Base-by-base conservation (phyloP, 306 rosid species). In the Sicyos edulis region DNA sequence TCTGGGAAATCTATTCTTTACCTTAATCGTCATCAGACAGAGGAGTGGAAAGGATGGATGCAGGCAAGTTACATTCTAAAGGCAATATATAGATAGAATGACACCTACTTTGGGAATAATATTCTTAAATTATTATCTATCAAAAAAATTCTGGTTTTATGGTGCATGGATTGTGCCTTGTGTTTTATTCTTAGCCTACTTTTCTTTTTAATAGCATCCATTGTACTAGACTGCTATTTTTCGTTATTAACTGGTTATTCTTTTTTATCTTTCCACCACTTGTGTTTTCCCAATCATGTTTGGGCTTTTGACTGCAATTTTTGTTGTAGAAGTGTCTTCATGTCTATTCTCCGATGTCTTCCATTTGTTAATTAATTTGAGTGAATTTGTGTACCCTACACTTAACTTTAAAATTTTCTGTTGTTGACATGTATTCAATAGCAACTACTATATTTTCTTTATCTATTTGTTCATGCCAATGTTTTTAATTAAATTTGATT, bases 1-100 rank as follows among this genome's bases (percentile, higher is more conserved):
- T 83, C 99, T 70, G 97, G 85, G 74, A 91, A 86, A 84, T 87
- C 81, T 81, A 76, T 95, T 77, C 92, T 87, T 61, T 95, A 91
- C 80, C 95, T 95, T 74, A 95, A 95, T 83, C 87, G 99, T 54
- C 96, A 95, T 82, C 97, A 95, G 77, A 95, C 99, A 54, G 99
- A 95, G 77, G 99, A 95, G 76, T 95, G 99, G 99, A 95, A 87
- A 79, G 99, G 99, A 73, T 95, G 96, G 95, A 95, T 95, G 99
- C 99, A 95, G 97, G 99, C 85, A 78, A 84, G 96, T 82, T 22
- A 53, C 76, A 71, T 62, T 76, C 70, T 60, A 67, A 44, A 64
- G 54, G 32, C 63, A n/a, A 69, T 47, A 7, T 66, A 44, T 40
- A 45, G 53, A 21, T 16, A 24, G 21, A 49, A 8, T 8, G 22